Evolutionary conservation across 768 basidiomycete species (phyloP), one percentile per base, ranked within the genome.

Genomic region (Chalciporus pseudorubinellus): DNA sequence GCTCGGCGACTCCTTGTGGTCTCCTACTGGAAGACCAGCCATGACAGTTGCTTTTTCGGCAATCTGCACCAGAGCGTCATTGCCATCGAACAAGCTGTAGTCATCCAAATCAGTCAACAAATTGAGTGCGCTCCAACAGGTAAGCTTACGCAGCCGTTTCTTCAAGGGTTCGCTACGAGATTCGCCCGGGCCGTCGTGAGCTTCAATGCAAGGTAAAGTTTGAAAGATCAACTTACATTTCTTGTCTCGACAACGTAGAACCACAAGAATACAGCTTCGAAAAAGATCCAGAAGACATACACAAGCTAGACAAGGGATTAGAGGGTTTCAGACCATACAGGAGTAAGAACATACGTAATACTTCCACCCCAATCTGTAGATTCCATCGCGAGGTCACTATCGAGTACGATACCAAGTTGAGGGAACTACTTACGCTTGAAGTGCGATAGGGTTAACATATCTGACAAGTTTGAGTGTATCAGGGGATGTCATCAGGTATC

Each of bases 321-420:
- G 40, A n/a, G n/a, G n/a, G n/a, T n/a, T n/a, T n/a, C n/a, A n/a
- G n/a, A n/a, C n/a, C n/a, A n/a, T n/a, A n/a, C n/a, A n/a, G n/a
- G n/a, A n/a, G n/a, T n/a, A n/a, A 24, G 29, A 3, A 57, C 67
- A 50, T 26, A 72, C 68, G 58, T 75, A 75, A 64, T 74, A 76
- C 55, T 75, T 76, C 76, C 76, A 77, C 7, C 61, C 65, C 22
- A 79, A 56, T 3, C 58, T 63, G 21, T 29, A 57, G n/a, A 12
- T 44, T 28, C 24, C 9, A 29, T 13, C 18, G n/a, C n/a, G n/a
- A n/a, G n/a, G n/a, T n/a, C n/a, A n/a, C n/a, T n/a, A n/a, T n/a
- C n/a, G n/a, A n/a, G n/a, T n/a, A n/a, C n/a, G n/a, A n/a, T n/a
- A n/a, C n/a, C n/a, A n/a, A n/a, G n/a, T n/a, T n/a, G n/a, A n/a